phyloP scores from a whole-genome alignment of 148 eudicot species.

The Mesembryanthemum crystallinum region DNA sequence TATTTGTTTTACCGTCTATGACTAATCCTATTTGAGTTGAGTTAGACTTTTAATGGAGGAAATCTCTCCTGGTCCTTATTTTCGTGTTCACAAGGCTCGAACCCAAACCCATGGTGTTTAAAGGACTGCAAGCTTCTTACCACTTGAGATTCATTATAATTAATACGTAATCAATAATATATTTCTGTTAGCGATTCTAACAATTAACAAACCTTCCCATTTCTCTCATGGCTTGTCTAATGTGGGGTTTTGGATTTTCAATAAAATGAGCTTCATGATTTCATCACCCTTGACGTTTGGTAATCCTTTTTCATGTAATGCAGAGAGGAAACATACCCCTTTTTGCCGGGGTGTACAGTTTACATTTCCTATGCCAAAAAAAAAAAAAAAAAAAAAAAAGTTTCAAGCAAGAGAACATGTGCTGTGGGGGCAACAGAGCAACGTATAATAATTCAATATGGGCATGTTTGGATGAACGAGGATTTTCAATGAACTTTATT shows the following conservation, averaged over 20 bases:
- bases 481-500: background rate
- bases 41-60: too few relatives aligned
- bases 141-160: too few relatives aligned
- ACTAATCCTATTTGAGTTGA: too few relatives aligned
- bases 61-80: too few relatives aligned
- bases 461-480: conserved; percentile 34
- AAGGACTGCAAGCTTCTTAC: too few relatives aligned
- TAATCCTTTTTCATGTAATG: conserved; percentile 12
- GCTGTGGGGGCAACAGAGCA: conserved; percentile 38
- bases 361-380: conserved; percentile 18
- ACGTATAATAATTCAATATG: conserved; percentile 37
- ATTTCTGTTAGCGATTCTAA: conserved; percentile 18
- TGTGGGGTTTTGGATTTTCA: conserved; percentile 12
- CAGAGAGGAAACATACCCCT: conserved; percentile 27
- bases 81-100: too few relatives aligned
- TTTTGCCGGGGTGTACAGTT: conserved; percentile 29
- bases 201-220: conserved; percentile 38
- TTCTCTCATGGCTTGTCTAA: conserved; percentile 16
- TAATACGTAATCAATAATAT: background rate
- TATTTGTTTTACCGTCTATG: too few relatives aligned
- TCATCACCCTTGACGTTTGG: conserved; percentile 13
- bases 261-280: conserved; percentile 29
- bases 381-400: conserved; percentile 10
- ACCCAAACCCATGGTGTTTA: too few relatives aligned
- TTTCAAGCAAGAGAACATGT: conserved; percentile 44